Percentiles rank a stretch among this genome's conserved stretches.
Conservation (phyloP, 225 moss, liverwort and hornwort genomes). For the Pseudisothecium myosuroides region DNA sequence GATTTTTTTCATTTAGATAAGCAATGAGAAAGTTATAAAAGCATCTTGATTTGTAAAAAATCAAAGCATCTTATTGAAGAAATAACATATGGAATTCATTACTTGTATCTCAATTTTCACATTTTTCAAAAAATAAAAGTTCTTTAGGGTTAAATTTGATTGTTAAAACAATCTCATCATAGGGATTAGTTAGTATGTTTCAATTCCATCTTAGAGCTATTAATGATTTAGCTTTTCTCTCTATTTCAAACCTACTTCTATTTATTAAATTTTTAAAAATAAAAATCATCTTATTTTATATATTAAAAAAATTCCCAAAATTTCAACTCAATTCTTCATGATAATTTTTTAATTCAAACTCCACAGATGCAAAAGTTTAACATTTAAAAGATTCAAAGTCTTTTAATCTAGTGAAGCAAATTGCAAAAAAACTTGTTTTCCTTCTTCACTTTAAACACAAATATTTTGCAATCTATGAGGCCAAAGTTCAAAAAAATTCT, state of each 20-base stretch:
- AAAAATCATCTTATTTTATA: not conserved
- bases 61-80: not conserved
- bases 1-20: not conserved
- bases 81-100: not conserved
- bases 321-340: not conserved
- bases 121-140: not conserved
- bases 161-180: not conserved
- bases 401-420: not conserved
- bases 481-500: no score
- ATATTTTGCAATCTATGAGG: no score
- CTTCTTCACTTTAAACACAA: not conserved
- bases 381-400: not conserved
- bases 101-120: not conserved
- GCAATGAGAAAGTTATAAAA: not conserved
- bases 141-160: rapidly evolving
- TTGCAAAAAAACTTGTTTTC: not conserved
- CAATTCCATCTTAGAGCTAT: not conserved
- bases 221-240: not conserved
- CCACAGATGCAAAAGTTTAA: not conserved
- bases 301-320: not conserved
- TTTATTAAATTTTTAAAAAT: not conserved
- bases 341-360: not conserved
- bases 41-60: not conserved
- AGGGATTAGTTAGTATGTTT: not conserved
- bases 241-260: not conserved